Conservation (phyloP, 768 basidiomycete genomes). For the Suillus plorans region DNA sequence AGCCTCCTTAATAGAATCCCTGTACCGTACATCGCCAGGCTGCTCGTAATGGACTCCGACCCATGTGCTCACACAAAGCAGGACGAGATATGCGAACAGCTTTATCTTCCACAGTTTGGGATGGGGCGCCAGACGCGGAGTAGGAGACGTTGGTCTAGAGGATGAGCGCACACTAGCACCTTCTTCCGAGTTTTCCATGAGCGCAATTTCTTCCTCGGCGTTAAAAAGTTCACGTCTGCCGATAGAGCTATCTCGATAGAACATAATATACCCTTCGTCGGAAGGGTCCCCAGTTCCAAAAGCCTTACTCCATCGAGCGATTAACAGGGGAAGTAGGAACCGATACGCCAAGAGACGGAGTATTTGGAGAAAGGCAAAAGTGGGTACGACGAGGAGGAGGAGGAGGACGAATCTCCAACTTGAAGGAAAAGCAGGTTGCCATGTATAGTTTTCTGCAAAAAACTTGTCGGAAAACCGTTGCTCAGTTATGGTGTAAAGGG, state of each 20-base stretch:
- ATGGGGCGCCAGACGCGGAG: background rate
- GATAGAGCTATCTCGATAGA: background rate
- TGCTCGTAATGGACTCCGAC: conserved; percentile 11
- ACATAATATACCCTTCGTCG: conserved; percentile 1
- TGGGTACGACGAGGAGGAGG: conserved; percentile 3
- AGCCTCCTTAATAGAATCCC: background rate
- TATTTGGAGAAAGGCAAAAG: conserved; percentile 4
- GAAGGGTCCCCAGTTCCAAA: background rate
- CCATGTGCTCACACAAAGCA: conserved; percentile 6
- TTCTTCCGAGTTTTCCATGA: background rate
- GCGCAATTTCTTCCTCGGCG: background rate
- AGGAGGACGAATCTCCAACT: conserved; percentile 8
- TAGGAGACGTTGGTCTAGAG: conserved; percentile 5
- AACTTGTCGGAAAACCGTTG: background rate
- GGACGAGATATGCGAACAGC: background rate
- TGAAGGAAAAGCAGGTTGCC: conserved; percentile 9
- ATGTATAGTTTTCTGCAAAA: background rate
- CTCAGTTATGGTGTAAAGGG: background rate
- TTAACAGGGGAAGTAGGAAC: background rate
- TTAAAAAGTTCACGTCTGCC: background rate
- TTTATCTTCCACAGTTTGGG: background rate
- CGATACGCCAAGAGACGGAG: conserved; percentile 4
- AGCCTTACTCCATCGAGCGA: background rate
- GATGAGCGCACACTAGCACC: background rate
- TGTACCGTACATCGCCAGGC: conserved; percentile 11